Conservation (phyloP, 23 red algal genomes). For the Chondrus crispus region DNA sequence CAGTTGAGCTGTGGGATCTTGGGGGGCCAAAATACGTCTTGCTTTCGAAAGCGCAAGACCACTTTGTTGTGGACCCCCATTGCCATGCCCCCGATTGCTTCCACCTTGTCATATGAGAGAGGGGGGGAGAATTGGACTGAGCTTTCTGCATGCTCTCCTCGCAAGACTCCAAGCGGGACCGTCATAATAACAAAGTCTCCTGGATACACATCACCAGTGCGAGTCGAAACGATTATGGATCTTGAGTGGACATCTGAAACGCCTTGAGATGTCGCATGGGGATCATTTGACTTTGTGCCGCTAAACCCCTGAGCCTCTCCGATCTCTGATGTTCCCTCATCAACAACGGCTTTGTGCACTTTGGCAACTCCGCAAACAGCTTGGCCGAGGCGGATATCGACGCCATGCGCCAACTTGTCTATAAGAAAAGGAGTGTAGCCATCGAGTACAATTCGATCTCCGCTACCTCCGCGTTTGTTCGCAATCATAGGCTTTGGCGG, state of each 20-base stretch:
- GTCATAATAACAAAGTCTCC: conserved; percentile 58
- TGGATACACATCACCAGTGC: conserved; percentile 30
- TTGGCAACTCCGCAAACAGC: conserved; percentile 37
- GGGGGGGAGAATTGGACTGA: conserved; percentile 38
- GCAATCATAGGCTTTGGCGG: conserved; percentile 22
- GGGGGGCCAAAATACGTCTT: conserved; percentile 62
- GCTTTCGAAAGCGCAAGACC: conserved; percentile 36
- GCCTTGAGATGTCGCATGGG: too few relatives aligned
- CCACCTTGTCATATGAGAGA: conserved; percentile 13
- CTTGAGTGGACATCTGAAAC: too few relatives aligned
- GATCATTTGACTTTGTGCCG: too few relatives aligned
- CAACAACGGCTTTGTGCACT: background rate
- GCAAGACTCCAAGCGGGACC: conserved; percentile 41
- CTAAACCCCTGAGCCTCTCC: too few relatives aligned
- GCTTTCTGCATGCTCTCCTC: conserved; percentile 24
- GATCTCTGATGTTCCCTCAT: too few relatives aligned
- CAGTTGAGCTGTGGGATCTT: conserved; percentile 51
- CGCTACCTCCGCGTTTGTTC: conserved; percentile 26
- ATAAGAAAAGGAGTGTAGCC: conserved; percentile 58
- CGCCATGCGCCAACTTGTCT: conserved; percentile 5
- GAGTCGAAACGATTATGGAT: conserved; percentile 27
- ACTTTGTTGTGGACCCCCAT: conserved; percentile 74
- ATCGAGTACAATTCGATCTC: conserved; percentile 61
- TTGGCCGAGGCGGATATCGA: conserved; percentile 46
- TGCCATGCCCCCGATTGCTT: conserved; percentile 33